These are phyloP conservation scores for Melaleuca quinquenervia DNA, from an alignment of 345 rosid species.

Conservation along the genomic window DNA sequence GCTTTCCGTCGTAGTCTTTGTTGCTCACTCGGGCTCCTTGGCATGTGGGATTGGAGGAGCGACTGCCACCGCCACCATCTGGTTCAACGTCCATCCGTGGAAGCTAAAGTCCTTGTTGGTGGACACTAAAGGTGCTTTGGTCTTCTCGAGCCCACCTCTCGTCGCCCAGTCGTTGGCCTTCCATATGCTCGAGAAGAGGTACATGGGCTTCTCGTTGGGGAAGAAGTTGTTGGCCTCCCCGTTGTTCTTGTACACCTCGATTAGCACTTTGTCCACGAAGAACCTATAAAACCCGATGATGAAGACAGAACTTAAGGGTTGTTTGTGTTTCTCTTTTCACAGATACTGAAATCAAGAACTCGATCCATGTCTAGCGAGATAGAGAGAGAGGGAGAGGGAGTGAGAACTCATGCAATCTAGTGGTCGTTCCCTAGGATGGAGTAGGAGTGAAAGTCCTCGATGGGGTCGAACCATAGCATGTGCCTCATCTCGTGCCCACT, in stretches of 20 bases:
- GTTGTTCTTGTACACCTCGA: conserved; percentile 77
- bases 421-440: conserved; percentile 76
- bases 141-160: conserved; percentile 89
- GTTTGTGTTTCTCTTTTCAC: not conserved
- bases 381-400: not conserved
- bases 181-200: conserved; percentile 93
- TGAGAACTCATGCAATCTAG: conserved; percentile 50
- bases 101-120: conserved; percentile 78
- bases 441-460: conserved; percentile 68
- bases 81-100: too few relatives aligned
- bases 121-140: conserved; percentile 83
- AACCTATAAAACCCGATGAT: conserved; percentile 29
- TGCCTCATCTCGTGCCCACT: conserved; percentile 89
- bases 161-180: conserved; percentile 99
- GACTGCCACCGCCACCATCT: too few relatives aligned
- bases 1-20: too few relatives aligned
- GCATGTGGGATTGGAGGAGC: too few relatives aligned
- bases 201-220: conserved; percentile 94
- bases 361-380: not conserved
- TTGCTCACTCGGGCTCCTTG: too few relatives aligned
- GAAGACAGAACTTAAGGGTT: not conserved
- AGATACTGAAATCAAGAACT: not conserved
- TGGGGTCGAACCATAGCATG: conserved; percentile 93
- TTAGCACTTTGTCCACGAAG: conserved; percentile 64
- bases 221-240: conserved; percentile 73